phyloP scores from a whole-genome alignment of 139 green algal genomes.

The Ulvella scutata region DNA sequence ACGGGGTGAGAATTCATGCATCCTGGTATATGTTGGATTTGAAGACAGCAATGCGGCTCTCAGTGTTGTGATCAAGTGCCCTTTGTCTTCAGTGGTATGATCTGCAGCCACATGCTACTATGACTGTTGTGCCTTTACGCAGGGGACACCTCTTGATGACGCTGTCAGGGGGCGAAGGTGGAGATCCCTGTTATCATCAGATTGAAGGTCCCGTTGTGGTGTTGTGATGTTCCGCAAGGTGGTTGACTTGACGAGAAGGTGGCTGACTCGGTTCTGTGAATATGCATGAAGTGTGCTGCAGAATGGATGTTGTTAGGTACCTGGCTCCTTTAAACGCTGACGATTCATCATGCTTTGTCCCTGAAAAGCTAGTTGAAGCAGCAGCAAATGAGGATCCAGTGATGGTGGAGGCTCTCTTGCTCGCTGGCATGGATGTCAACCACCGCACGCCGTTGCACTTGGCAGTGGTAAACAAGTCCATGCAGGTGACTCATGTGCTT shows the following conservation, averaged over 20 bases:
- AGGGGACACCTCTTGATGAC: slow-evolving; percentile 11
- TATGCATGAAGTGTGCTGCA: background rate
- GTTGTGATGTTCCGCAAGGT: background rate
- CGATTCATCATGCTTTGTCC: background rate
- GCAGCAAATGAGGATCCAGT: background rate
- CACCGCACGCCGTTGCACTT: slow-evolving; percentile 21
- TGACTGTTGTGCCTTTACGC: background rate
- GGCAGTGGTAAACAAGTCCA: no score
- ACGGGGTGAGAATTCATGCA: background rate
- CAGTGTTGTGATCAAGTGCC: background rate
- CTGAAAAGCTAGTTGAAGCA: background rate
- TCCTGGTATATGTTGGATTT: background rate
- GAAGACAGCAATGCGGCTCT: background rate
- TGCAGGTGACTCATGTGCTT: no score
- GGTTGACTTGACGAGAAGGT: background rate
- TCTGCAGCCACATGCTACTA: background rate
- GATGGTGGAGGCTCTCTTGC: background rate
- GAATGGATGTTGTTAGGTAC: background rate
- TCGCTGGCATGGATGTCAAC: slow-evolving; percentile 8
- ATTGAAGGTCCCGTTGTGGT: no score
- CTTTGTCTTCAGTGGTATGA: background rate
- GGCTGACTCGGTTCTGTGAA: background rate
- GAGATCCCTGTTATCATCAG: no score
- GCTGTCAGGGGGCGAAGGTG: no score
- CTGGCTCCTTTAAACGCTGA: background rate